These are phyloP conservation scores for Proliferodiscus dingleyae DNA, from an alignment of 2,329 filamentous ascomycete genomes.

Conservation along the genomic window DNA sequence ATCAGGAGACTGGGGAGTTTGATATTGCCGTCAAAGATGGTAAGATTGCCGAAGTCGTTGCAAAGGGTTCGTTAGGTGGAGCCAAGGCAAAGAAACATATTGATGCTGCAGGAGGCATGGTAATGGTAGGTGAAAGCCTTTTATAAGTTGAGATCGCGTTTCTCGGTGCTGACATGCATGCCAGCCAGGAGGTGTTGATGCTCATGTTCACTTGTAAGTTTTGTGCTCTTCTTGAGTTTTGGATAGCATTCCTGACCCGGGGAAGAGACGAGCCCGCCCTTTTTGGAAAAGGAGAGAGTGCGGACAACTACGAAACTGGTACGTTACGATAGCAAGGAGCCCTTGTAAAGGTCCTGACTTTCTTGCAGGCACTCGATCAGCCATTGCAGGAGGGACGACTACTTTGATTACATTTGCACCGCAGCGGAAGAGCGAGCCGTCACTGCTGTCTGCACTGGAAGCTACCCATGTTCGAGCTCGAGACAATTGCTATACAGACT, in stretches of 20 bases:
- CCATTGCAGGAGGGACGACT: slow-evolving; percentile 44
- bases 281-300: slow-evolving; percentile 34
- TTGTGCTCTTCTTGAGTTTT: neutral
- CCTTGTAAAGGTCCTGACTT: slow-evolving; percentile 9
- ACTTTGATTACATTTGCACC: slow-evolving; percentile 45
- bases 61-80: slow-evolving; percentile 30
- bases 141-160: neutral
- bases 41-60: slow-evolving; percentile 34
- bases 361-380: slow-evolving; percentile 36
- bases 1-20: slow-evolving; percentile 33
- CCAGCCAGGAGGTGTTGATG: slow-evolving; percentile 39
- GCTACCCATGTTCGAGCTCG: slow-evolving; percentile 39
- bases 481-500: slow-evolving; percentile 43
- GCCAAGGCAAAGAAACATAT: slow-evolving; percentile 32
- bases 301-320: slow-evolving; percentile 28
- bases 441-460: slow-evolving; percentile 39
- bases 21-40: slow-evolving; percentile 41
- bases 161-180: neutral
- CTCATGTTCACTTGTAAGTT: slow-evolving; percentile 40
- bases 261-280: slow-evolving; percentile 37
- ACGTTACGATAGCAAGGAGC: neutral
- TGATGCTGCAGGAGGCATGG: slow-evolving; percentile 39
- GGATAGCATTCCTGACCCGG: neutral
- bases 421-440: slow-evolving; percentile 40
- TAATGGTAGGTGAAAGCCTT: slow-evolving; percentile 30